Conservation (phyloP, 1,284 basidiomycete genomes). For the Ganoderma lingzhi region DNA sequence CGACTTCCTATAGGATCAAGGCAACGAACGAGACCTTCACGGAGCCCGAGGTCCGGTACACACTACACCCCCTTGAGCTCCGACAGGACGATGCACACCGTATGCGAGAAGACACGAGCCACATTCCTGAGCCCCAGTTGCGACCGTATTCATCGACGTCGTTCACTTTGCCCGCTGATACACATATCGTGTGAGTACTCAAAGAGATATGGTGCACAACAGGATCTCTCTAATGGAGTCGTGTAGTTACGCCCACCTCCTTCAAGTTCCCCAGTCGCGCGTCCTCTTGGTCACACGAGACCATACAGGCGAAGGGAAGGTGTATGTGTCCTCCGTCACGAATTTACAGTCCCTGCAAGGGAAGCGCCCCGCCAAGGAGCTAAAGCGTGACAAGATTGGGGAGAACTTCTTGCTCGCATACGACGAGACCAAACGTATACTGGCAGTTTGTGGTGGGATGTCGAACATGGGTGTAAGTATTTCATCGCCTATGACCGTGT, state of each 20-base stretch:
- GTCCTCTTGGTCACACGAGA: constrained; percentile 53
- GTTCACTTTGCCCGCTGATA: constrained; percentile 47
- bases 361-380: constrained; percentile 17
- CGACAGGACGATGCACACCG: constrained; percentile 51
- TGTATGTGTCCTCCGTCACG: constrained; percentile 50
- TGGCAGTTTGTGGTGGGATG: constrained; percentile 52
- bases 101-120: constrained; percentile 46
- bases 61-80: constrained; percentile 48
- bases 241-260: constrained; percentile 46
- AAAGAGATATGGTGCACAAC: constrained; percentile 7
- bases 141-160: constrained; percentile 22
- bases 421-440: constrained; percentile 56
- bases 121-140: constrained; percentile 48
- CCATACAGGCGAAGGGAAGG: constrained; percentile 39
- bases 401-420: constrained; percentile 52
- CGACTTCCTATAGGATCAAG: background rate
- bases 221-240: background rate
- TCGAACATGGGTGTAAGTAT: constrained; percentile 32
- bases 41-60: constrained; percentile 43
- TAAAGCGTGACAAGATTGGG: constrained; percentile 56
- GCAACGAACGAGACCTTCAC: constrained; percentile 22
- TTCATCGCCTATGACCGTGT: background rate
- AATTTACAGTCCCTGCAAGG: constrained; percentile 28
- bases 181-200: constrained; percentile 47
- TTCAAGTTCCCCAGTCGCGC: constrained; percentile 43